phyloP scores from a whole-genome alignment of 2,329 filamentous ascomycete species.

The Neocatenulostroma microsporum region DNA sequence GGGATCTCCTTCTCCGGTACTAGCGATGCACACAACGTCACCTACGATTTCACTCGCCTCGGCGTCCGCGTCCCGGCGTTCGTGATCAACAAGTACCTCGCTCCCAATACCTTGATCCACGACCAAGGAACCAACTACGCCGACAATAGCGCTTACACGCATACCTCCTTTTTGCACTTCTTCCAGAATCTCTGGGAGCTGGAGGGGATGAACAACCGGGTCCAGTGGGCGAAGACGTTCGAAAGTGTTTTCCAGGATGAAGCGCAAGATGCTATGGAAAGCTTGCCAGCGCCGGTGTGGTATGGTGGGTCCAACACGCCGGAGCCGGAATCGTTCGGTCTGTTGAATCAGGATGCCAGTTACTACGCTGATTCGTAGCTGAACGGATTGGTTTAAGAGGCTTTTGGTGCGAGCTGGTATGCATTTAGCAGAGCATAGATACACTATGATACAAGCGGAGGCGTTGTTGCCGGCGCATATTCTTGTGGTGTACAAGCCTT shows the following conservation, averaged over 20 bases:
- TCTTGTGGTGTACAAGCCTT: too few species aligned
- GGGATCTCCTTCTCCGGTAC: conserved; percentile 28
- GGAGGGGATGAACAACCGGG: conserved; percentile 35
- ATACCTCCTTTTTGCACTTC: conserved; percentile 35
- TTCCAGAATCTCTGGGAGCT: conserved; percentile 35
- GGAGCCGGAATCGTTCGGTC: conserved; percentile 6
- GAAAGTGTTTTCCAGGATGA: conserved; percentile 31
- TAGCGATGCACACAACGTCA: conserved; percentile 28
- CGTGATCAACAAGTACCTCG: conserved; percentile 11
- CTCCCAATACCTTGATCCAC: conserved; percentile 30
- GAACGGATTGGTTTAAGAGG: background rate
- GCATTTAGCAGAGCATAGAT: too few species aligned
- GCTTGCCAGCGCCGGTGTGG: conserved; percentile 28
- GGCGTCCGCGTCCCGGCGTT: conserved; percentile 26
- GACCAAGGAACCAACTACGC: conserved; percentile 33
- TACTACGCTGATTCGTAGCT: conserved; percentile 6
- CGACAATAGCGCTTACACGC: conserved; percentile 33
- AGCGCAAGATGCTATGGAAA: conserved; percentile 18
- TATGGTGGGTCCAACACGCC: conserved; percentile 6
- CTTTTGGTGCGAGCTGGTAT: background rate
- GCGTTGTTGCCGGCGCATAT: too few species aligned
- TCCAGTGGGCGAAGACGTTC: conserved; percentile 38
- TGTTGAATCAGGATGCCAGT: conserved; percentile 4
- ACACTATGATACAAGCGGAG: too few species aligned
- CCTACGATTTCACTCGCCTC: conserved; percentile 34